Conservation (phyloP, 371 early-diverging fungal genomes). For the Conidiobolus incongruus region DNA sequence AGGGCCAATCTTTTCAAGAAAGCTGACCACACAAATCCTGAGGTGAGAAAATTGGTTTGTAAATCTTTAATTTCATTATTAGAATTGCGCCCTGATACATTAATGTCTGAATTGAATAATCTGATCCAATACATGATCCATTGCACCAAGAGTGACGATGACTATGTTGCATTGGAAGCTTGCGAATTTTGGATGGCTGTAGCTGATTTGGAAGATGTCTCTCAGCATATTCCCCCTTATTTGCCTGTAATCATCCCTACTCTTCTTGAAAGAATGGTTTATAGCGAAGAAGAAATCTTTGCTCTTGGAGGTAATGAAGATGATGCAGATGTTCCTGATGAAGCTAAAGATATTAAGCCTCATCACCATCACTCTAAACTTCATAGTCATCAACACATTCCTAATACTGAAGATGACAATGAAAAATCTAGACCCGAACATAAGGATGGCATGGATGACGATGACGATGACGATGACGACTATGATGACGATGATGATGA, state of each 20-base stretch:
- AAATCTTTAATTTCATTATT: conserved; percentile 68
- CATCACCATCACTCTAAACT: conserved; percentile 65
- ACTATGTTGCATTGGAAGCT: conserved; percentile 74
- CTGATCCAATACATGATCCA: conserved; percentile 85
- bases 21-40: conserved; percentile 50
- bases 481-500: conserved; percentile 78
- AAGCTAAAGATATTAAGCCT: conserved; percentile 78
- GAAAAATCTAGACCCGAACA: conserved; percentile 8
- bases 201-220: conserved; percentile 69
- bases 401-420: conserved; percentile 12
- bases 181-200: conserved; percentile 94
- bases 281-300: conserved; percentile 70
- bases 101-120: conserved; percentile 61
- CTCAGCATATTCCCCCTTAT: conserved; percentile 52
- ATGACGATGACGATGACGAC: conserved; percentile 65
- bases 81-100: conserved; percentile 54
- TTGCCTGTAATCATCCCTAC: conserved; percentile 69
- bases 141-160: conserved; percentile 60
- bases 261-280: conserved; percentile 82
- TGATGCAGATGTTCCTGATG: conserved; percentile 63
- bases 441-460: conserved; percentile 31
- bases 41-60: conserved; percentile 80
- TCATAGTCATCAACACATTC: conserved; percentile 40
- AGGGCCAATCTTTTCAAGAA: conserved; percentile 54
- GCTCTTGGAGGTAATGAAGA: conserved; percentile 57